phyloP scores from a whole-genome alignment of 345 rosid species.

The Microcos paniculata region DNA sequence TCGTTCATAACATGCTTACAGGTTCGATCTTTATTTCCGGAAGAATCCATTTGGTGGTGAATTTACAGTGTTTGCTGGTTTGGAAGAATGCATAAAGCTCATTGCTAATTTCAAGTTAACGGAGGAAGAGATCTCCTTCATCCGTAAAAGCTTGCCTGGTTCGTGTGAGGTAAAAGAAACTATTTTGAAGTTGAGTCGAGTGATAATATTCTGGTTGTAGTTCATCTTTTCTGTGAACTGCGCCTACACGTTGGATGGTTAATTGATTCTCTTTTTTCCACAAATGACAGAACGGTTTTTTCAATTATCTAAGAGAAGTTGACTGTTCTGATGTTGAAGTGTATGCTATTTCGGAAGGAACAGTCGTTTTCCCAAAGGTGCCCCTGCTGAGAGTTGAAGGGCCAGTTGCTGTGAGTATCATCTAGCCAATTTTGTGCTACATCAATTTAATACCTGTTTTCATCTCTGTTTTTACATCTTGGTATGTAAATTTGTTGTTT shows the following conservation, averaged over 20 bases:
- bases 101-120: slow-evolving; percentile 80
- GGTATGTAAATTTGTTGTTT: slow-evolving; percentile 12
- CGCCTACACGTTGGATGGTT: slow-evolving; percentile 10
- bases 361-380: slow-evolving; percentile 93
- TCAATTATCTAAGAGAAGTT: slow-evolving; percentile 71
- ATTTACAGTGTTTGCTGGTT: slow-evolving; percentile 89
- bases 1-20: slow-evolving; percentile 23
- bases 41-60: slow-evolving; percentile 98
- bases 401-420: slow-evolving; percentile 81
- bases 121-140: slow-evolving; percentile 70
- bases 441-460: background rate
- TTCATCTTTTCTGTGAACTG: background rate
- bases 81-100: slow-evolving; percentile 89
- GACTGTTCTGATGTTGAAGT: slow-evolving; percentile 92
- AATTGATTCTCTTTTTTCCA: slow-evolving; percentile 3
- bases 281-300: slow-evolving; percentile 68
- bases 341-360: slow-evolving; percentile 82
- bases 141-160: slow-evolving; percentile 61
- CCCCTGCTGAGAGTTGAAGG: slow-evolving; percentile 94
- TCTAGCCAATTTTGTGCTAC: slow-evolving; percentile 5
- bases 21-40: slow-evolving; percentile 94
- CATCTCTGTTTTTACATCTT: background rate
- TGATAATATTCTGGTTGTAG: background rate
- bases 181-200: background rate
- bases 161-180: slow-evolving; percentile 64